Base-by-base conservation (phyloP, 2,329 filamentous ascomycete genomes). In the Coniochaeta hoffmannii region DNA sequence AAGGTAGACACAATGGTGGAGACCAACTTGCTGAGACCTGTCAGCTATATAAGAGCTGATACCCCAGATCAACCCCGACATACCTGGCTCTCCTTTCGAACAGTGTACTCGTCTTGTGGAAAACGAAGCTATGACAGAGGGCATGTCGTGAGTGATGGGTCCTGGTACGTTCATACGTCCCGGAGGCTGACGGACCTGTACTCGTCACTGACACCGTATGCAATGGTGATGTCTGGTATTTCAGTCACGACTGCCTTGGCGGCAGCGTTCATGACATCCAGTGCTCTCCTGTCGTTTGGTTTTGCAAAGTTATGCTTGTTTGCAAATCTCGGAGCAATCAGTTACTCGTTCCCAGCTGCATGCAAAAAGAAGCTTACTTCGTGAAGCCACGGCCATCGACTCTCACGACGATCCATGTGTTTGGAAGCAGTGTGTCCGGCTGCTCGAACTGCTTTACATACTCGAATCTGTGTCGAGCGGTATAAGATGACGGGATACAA, bases 351-450 rank as follows among this genome's bases (percentile, higher is more conserved):
- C 9, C 30, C 6, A 11, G 36, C 53, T 49, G 10, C 35, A 36
- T 57, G 28, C 59, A 35, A 31, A 19, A n/a, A n/a, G 19, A 10
- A 10, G 66, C 71, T 68, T 75, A 95, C 90, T 96, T 97, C 65
- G 92, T 94, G 72, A 99, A 99, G 17, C 91, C 92, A 60, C 93
- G 82, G 24, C 94, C 94, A 72, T 99, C 94, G 65, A 99, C 86
- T 58, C 94, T 86, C 55, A 99, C 86, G 19, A 97, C 90, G 56
- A 97, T 88, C 91, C 92, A 99, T 26, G 93, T 97, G 67, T 95
- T 96, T 54, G 87, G 90, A 22, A 97, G 79, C 38, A 99, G 75
- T 50, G 73, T 73, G 67, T 97, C 91, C 7, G 85, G 75, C 66
- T 88, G 88, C 77, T 99, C 94, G 66, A 97, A 97, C 50, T 77